phyloP scores from a whole-genome alignment of 306 rosid genomes.

The Clitoria ternatea region DNA sequence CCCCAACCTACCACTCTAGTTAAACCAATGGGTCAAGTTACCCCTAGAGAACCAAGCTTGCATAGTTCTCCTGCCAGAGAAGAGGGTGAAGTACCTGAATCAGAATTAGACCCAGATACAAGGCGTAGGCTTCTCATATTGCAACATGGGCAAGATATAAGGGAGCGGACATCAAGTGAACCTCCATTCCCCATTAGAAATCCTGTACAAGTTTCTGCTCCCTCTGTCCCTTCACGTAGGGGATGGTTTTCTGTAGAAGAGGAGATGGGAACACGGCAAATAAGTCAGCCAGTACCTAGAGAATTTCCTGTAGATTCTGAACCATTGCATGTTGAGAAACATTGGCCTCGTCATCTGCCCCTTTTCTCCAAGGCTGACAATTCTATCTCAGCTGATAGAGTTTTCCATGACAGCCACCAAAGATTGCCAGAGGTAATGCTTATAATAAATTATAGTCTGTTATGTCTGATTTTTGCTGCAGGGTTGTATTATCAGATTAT shows the following conservation, averaged over 20 bases:
- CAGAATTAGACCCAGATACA: conserved; percentile 89
- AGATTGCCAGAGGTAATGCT: conserved; percentile 59
- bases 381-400: conserved; percentile 57
- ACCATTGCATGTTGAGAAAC: conserved; percentile 57
- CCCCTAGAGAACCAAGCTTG: conserved; percentile 53
- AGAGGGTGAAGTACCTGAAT: conserved; percentile 94
- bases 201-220: conserved; percentile 55
- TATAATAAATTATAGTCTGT: conserved; percentile 5
- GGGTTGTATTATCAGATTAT: background rate
- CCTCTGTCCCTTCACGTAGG: conserved; percentile 45
- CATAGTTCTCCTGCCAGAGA: conserved; percentile 89
- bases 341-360: conserved; percentile 51
- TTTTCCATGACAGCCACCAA: conserved; percentile 55
- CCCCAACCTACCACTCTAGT: conserved; percentile 43
- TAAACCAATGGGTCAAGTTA: conserved; percentile 46
- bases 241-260: conserved; percentile 72
- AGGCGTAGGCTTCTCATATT: conserved; percentile 88
- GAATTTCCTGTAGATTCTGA: conserved; percentile 64
- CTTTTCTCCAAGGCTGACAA: conserved; percentile 56
- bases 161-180: conserved; percentile 54
- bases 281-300: conserved; percentile 42
- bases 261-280: conserved; percentile 63
- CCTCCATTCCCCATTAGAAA: conserved; percentile 58
- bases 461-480: conserved; percentile 11
- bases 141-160: conserved; percentile 90